Conservation (phyloP, 371 early-diverging fungal species). For the Mucor piriformis region DNA sequence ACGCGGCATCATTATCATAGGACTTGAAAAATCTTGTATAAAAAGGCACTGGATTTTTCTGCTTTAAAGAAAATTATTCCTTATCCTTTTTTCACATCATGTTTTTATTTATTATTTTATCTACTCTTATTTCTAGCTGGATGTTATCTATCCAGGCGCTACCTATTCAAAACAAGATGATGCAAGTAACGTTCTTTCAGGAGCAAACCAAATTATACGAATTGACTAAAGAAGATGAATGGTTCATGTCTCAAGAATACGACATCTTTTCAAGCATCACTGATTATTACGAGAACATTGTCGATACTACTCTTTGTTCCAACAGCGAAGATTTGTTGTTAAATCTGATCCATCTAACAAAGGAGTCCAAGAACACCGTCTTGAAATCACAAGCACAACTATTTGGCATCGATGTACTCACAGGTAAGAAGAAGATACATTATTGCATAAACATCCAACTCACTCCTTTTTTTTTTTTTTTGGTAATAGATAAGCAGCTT, state of each 20-base stretch:
- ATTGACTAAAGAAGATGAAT: not conserved
- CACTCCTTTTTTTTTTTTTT: not conserved
- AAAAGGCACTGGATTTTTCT: not conserved
- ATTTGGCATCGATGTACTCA: slow-evolving; percentile 13
- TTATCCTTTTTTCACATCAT: not conserved
- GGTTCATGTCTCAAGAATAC: slow-evolving; percentile 9
- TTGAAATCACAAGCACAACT: slow-evolving; percentile 13
- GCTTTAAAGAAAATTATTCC: not conserved
- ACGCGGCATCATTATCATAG: not conserved
- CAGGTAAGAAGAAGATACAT: slow-evolving; percentile 15
- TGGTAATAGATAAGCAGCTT: slow-evolving; percentile 21
- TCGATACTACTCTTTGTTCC: slow-evolving; percentile 34
- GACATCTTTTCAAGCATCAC: slow-evolving; percentile 1
- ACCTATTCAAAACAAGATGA: not conserved
- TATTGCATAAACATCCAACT: slow-evolving; percentile 1
- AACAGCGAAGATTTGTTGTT: slow-evolving; percentile 39
- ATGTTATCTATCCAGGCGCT: not conserved
- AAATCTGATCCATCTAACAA: slow-evolving; percentile 28
- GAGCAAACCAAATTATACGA: not conserved
- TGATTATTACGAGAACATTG: slow-evolving; percentile 34
- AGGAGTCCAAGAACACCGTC: not conserved
- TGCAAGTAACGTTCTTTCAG: not conserved
- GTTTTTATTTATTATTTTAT: not conserved
- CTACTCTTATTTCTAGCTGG: not conserved
- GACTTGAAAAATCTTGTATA: not conserved